These are phyloP conservation scores for Ophiostoma sp. DNA, from an alignment of 2,329 filamentous ascomycete genomes.

Conservation along the genomic window DNA sequence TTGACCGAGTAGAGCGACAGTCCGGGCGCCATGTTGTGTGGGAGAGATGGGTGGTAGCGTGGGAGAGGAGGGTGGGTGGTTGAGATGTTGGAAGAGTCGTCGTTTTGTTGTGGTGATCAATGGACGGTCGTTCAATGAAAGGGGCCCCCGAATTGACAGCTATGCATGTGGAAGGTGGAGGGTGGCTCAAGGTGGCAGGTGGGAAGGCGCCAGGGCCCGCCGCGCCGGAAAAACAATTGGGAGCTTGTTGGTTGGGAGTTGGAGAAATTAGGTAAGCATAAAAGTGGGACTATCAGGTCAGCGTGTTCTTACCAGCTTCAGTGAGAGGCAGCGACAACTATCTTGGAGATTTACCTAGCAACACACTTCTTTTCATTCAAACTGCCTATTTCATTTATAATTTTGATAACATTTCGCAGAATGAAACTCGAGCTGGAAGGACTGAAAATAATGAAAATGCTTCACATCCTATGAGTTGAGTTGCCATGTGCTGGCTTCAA, in stretches of 20 bases:
- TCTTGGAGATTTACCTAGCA: neutral
- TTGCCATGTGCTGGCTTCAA: neutral
- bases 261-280: conserved; percentile 1
- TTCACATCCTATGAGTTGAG: neutral
- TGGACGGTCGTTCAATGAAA: conserved; percentile 12
- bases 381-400: neutral
- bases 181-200: neutral
- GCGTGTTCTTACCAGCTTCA: neutral
- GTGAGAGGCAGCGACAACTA: neutral
- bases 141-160: conserved; percentile 23
- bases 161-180: conserved; percentile 19
- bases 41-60: neutral
- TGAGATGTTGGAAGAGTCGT: neutral
- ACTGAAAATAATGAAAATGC: neutral
- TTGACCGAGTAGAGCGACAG: conserved; percentile 34
- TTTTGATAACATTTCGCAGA: neutral
- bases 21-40: conserved; percentile 31
- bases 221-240: conserved; percentile 27
- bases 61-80: neutral
- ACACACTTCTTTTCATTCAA: neutral
- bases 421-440: neutral
- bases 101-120: neutral
- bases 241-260: neutral
- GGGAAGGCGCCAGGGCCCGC: conserved; percentile 15
- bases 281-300: neutral